Conservation (phyloP, 805 yeast species). For the Metschnikowia gelsemii region DNA sequence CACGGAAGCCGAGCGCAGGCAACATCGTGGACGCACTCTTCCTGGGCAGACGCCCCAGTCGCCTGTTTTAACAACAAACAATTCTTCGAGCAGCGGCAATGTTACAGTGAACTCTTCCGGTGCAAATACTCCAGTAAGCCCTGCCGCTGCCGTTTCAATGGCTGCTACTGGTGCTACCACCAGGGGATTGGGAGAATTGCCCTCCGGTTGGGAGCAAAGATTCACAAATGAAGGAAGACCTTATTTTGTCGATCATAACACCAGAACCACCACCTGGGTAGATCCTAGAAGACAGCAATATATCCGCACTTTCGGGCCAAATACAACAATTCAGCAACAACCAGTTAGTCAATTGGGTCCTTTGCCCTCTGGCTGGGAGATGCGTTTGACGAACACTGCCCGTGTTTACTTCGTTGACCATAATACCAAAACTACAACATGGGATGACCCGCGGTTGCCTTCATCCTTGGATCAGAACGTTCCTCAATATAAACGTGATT, state of each 20-base stretch:
- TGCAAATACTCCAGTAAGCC: constrained; percentile 53
- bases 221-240: constrained; percentile 98
- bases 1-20: constrained; percentile 86
- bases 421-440: constrained; percentile 97
- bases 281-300: constrained; percentile 99
- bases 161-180: constrained; percentile 86
- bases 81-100: constrained; percentile 37
- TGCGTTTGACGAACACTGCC: constrained; percentile 98
- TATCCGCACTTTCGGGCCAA: constrained; percentile 89
- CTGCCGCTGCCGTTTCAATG: constrained; percentile 66
- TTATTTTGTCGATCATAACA: constrained; percentile 96
- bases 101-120: constrained; percentile 48
- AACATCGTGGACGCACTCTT: constrained; percentile 84
- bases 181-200: constrained; percentile 93
- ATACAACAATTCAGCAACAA: constrained; percentile 93
- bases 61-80: constrained; percentile 27
- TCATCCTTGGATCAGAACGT: constrained; percentile 96
- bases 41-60: constrained; percentile 58
- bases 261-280: constrained; percentile 99
- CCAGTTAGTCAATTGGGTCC: constrained; percentile 98
- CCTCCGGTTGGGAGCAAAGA: constrained; percentile 99
- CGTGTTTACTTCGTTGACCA: constrained; percentile 98
- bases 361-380: constrained; percentile 98
- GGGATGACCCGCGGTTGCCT: constrained; percentile 99
- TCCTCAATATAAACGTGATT: constrained; percentile 98